phyloP scores from a whole-genome alignment of 345 rosid species.

The Hirschfeldia incana region DNA sequence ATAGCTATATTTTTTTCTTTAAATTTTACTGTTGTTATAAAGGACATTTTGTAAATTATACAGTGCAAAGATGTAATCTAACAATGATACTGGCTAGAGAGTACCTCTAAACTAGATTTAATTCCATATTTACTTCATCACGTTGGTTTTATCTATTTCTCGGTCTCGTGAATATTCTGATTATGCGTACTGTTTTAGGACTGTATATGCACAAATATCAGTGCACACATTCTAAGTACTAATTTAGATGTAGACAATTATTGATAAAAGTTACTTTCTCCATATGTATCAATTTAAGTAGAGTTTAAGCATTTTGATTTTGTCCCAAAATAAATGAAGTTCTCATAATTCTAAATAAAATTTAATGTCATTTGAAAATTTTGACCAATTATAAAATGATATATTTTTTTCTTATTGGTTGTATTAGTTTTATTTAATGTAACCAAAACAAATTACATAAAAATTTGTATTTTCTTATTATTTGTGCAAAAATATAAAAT shows the following conservation, averaged over 20 bases:
- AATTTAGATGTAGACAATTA: not conserved
- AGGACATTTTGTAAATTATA: not conserved
- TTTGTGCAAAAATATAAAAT: too few species aligned
- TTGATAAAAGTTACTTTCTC: not conserved
- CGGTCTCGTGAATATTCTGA: not conserved
- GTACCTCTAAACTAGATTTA: not conserved
- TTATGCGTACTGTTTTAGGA: not conserved
- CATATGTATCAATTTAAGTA: too few species aligned
- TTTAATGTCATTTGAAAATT: not conserved
- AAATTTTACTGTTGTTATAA: not conserved
- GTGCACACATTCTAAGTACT: not conserved
- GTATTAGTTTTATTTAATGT: too few species aligned
- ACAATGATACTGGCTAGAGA: not conserved
- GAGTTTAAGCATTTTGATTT: too few species aligned
- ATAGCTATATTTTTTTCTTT: not conserved
- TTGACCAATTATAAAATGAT: too few species aligned
- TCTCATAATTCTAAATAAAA: too few species aligned
- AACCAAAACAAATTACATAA: too few species aligned
- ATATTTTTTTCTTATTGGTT: too few species aligned
- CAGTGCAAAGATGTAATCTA: constrained; percentile 13
- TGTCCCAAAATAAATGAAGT: too few species aligned
- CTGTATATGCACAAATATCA: not conserved
- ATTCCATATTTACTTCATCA: not conserved
- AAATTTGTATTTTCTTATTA: too few species aligned
- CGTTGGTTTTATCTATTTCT: not conserved